A percentile compares a stretch with the other conserved stretches of the same genome.
Evolutionary conservation across 2,329 filamentous ascomycete species (phyloP).

Genomic region (Thelonectria olida): DNA sequence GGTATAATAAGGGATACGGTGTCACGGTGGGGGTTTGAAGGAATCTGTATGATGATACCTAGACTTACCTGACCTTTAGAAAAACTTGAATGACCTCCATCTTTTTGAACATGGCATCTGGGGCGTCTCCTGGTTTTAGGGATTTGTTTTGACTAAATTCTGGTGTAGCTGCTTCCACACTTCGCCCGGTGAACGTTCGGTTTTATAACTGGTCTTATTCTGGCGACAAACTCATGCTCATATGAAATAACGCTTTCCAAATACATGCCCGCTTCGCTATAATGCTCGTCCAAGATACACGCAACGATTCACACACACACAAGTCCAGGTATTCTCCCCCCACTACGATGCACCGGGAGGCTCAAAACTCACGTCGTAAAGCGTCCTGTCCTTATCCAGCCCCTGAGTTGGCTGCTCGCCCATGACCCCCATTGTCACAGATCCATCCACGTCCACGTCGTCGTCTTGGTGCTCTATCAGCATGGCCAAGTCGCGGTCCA

Average conservation of each 20-base stretch:
- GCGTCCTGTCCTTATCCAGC: slow-evolving; percentile 33
- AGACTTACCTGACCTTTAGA: slow-evolving; percentile 38
- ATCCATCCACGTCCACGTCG: slow-evolving; percentile 40
- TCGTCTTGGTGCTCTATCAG: slow-evolving; percentile 58
- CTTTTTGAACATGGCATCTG: slow-evolving; percentile 8
- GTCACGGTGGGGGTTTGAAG: slow-evolving; percentile 36
- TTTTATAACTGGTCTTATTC: slow-evolving; percentile 8
- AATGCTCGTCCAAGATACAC: slow-evolving; percentile 5
- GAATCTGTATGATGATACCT: slow-evolving; percentile 51
- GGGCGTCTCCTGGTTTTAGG: background rate
- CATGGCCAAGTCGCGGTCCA: slow-evolving; percentile 63
- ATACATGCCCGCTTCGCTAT: slow-evolving; percentile 32
- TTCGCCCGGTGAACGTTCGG: too few relatives aligned
- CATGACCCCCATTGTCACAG: slow-evolving; percentile 31
- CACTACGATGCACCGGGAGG: slow-evolving; percentile 23
- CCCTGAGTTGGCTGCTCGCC: slow-evolving; percentile 22
- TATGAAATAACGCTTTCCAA: slow-evolving; percentile 18
- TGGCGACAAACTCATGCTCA: slow-evolving; percentile 23
- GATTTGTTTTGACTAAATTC: background rate
- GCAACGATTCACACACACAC: background rate
- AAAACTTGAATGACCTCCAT: slow-evolving; percentile 40
- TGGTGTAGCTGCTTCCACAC: background rate
- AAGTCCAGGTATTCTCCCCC: background rate
- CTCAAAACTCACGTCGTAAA: slow-evolving; percentile 45
- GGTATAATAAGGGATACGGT: slow-evolving; percentile 29